phyloP scores from a whole-genome alignment of 305 asterid genomes.

The Rubia tinctorum region DNA sequence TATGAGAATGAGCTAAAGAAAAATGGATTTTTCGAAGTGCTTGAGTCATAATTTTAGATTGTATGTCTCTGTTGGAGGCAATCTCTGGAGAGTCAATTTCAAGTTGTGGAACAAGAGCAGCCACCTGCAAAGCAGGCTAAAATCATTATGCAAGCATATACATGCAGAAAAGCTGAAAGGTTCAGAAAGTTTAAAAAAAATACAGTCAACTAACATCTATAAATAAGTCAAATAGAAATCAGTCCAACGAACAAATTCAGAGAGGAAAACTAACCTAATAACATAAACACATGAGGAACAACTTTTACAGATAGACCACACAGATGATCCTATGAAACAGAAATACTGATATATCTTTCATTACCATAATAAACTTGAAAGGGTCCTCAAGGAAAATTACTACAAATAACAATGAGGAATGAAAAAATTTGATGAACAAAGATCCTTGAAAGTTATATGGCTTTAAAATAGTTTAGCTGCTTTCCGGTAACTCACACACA shows the following conservation, averaged over 20 bases:
- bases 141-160: conserved; percentile 14
- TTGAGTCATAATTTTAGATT: conserved; percentile 76
- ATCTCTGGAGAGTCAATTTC: conserved; percentile 56
- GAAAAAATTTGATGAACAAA: background rate
- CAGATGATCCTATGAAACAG: background rate
- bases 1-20: conserved; percentile 68
- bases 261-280: background rate
- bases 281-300: background rate
- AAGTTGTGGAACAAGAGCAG: conserved; percentile 87
- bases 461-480: background rate
- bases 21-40: conserved; percentile 83
- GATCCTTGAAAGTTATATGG: background rate
- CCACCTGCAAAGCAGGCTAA: conserved; percentile 57
- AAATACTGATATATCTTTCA: background rate
- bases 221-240: background rate
- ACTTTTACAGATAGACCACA: background rate
- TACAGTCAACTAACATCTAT: background rate
- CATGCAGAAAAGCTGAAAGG: conserved; percentile 7
- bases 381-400: background rate
- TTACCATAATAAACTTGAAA: background rate
- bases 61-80: conserved; percentile 50
- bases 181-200: conserved; percentile 9
- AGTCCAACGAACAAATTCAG: background rate
- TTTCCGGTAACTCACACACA: background rate
- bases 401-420: background rate